A percentile compares a stretch with the other conserved stretches of the same genome.
Conservation (phyloP, 2,329 filamentous ascomycete genomes). For the Botrytis byssoidea region DNA sequence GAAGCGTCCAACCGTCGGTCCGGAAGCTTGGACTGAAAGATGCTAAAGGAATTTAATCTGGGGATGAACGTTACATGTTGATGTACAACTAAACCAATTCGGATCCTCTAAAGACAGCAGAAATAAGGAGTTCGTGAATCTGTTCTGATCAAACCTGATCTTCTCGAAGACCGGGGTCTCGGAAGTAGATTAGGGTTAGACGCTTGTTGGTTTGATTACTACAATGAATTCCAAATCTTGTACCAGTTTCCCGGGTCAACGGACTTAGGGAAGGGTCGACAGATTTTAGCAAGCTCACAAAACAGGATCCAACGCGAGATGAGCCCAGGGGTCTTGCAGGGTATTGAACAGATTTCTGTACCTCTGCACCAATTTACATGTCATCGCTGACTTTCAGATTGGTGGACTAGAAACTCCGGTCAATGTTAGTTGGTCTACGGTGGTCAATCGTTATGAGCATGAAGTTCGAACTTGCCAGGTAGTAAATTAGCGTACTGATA, state of each 20-base stretch:
- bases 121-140: background rate
- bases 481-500: background rate
- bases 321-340: background rate
- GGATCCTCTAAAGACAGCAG: no score
- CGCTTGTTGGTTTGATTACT: constrained; percentile 6
- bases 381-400: background rate
- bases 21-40: background rate
- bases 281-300: background rate
- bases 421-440: background rate
- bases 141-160: background rate
- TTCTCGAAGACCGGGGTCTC: background rate
- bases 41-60: constrained; percentile 7
- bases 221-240: constrained; percentile 3
- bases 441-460: background rate
- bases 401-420: background rate
- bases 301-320: constrained; percentile 10
- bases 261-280: no score
- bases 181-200: background rate
- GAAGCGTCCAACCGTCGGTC: background rate
- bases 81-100: background rate
- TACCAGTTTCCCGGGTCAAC: background rate
- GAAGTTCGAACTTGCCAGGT: background rate
- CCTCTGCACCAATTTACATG: background rate
- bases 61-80: background rate
- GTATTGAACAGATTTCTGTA: constrained; percentile 2